phyloP scores from a whole-genome alignment of 2,329 filamentous ascomycete species.

The Fusarium agapanthi region DNA sequence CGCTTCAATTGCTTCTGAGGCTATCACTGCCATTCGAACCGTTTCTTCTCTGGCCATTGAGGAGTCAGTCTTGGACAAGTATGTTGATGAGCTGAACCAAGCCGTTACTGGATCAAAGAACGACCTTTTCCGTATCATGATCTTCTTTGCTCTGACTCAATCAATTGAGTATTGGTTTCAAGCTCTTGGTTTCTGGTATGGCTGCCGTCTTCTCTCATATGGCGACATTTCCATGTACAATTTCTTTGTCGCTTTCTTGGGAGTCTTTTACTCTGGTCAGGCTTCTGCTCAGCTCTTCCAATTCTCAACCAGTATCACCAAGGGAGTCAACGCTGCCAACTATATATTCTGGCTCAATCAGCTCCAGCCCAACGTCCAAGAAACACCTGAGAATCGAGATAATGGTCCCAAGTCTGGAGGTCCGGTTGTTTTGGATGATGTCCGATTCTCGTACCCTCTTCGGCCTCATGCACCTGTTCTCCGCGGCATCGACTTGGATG shows the following conservation, averaged over 20 bases:
- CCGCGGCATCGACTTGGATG: constrained; percentile 48
- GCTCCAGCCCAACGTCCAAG: constrained; percentile 52
- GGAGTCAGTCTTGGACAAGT: constrained; percentile 45
- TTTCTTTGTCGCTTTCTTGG: constrained; percentile 61
- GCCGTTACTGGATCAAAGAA: constrained; percentile 43
- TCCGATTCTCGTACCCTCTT: constrained; percentile 71
- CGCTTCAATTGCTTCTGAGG: constrained; percentile 55
- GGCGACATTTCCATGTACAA: constrained; percentile 62
- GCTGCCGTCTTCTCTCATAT: constrained; percentile 49
- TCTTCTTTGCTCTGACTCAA: constrained; percentile 51
- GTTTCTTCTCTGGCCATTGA: constrained; percentile 55
- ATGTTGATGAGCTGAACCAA: constrained; percentile 44
- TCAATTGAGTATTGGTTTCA: constrained; percentile 51
- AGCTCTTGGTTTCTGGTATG: constrained; percentile 54
- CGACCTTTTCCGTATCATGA: constrained; percentile 47
- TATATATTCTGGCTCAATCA: constrained; percentile 60
- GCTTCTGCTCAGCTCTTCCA: constrained; percentile 53
- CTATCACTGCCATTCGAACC: constrained; percentile 51
- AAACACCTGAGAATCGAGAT: constrained; percentile 52
- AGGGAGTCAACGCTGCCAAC: constrained; percentile 58
- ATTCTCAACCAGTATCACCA: constrained; percentile 62
- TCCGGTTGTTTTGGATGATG: constrained; percentile 58
- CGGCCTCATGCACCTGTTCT: constrained; percentile 53
- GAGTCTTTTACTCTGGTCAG: constrained; percentile 57
- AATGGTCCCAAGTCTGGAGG: constrained; percentile 47